Percentiles rank a stretch among this genome's conserved stretches.
Conservation (phyloP, 192 early-diverging fungal species). For the Coemansia pectinata region DNA sequence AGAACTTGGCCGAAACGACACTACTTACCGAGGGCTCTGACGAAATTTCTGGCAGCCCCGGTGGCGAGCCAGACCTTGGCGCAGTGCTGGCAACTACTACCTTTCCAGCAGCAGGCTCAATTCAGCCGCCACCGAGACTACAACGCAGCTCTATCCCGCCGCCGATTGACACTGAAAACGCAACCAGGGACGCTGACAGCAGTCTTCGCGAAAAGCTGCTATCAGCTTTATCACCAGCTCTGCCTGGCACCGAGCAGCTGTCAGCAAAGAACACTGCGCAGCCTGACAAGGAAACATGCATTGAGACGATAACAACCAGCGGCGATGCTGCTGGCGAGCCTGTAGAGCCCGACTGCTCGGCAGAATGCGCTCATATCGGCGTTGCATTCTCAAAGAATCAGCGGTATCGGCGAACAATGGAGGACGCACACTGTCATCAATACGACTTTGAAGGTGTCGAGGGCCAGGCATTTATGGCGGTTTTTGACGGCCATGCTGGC, state of each 20-base stretch:
- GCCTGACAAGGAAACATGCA: neutral
- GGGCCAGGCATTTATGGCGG: constrained; percentile 89
- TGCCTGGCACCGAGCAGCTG: constrained; percentile 6
- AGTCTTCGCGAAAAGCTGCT: constrained; percentile 25
- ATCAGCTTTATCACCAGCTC: constrained; percentile 24
- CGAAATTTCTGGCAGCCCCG: constrained; percentile 10
- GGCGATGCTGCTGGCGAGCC: neutral
- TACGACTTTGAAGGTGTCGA: constrained; percentile 79
- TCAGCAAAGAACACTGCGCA: neutral
- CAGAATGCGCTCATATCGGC: constrained; percentile 32
- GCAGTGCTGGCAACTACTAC: constrained; percentile 16
- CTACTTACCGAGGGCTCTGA: neutral
- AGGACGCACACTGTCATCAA: constrained; percentile 90
- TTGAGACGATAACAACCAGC: constrained; percentile 11
- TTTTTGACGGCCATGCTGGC: constrained; percentile 98
- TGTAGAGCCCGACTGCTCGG: constrained; percentile 5
- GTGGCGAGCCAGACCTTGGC: constrained; percentile 8
- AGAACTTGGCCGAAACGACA: neutral
- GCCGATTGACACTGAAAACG: constrained; percentile 49
- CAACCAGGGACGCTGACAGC: constrained; percentile 31
- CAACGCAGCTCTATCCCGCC: constrained; percentile 53
- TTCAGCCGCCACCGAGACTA: constrained; percentile 39
- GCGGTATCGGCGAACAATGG: constrained; percentile 92
- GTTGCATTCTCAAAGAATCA: constrained; percentile 66
- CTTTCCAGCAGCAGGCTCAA: constrained; percentile 20